Evolutionary conservation across 2,329 filamentous ascomycete species (phyloP), one percentile per base, ranked within the genome.

Genomic region (Aspergillus aculeatus): DNA sequence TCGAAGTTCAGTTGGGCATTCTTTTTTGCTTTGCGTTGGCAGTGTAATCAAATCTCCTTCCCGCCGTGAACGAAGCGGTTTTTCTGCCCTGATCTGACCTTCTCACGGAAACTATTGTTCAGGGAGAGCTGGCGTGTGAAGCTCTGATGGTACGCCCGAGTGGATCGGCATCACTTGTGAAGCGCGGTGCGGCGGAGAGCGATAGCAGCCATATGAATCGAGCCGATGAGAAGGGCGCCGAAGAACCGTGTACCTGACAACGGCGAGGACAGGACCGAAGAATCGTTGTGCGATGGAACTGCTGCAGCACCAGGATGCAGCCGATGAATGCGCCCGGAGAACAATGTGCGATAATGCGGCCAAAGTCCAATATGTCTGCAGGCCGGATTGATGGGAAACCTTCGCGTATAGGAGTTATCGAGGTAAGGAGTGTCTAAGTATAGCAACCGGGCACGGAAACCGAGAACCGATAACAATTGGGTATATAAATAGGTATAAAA

Each of bases 161-260:
- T 62, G 64, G 56, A 62, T 65, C 71, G 57, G 70, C 72, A 75
- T 75, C 73, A 72, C 72, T 72, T 60, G 66, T 56, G 48, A 59
- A 50, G 59, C 56, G 54, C 50, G 58, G 60, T 56, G 62, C 57
- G 61, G 50, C 57, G 26, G 50, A 57, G 61, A 62, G 64, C 58
- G 59, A 66, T 57, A 50, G 52, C 50, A 62, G 62, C 60, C 61
- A 66, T 62, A 53, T 57, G 54, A 56, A 53, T 54, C 47, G 57
- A 58, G 56, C 52, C 54, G 62, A 58, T 31, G 55, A 16, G 16
- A 41, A 19, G n/a, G 14, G n/a, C 38, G 16, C 38, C 38, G 47
- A 35, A 50, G 56, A 61, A 62, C 65, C 64, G 67, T 69, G 70
- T 73, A 62, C 67, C 68, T 63, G 70, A 70, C 68, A 70, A 62